Percentiles rank a stretch among this genome's conserved stretches.
Conservation (phyloP, 1,284 basidiomycete genomes). For the Xanthoconium separans region DNA sequence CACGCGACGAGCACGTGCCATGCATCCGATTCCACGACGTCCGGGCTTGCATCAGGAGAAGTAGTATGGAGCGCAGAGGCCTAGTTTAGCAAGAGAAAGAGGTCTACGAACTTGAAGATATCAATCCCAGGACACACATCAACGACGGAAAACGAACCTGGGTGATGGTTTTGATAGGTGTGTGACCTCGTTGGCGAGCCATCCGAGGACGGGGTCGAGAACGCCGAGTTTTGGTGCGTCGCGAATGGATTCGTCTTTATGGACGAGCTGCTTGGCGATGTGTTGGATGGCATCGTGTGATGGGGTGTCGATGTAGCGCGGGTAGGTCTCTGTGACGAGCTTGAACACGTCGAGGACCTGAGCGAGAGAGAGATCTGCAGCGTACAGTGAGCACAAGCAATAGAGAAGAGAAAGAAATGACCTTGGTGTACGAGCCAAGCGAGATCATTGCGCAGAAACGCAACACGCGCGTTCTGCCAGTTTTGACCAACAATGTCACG, state of each 20-base stretch:
- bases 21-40: slow-evolving; percentile 44
- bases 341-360: slow-evolving; percentile 73
- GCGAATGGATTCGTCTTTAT: slow-evolving; percentile 48
- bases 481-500: slow-evolving; percentile 49
- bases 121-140: slow-evolving; percentile 6
- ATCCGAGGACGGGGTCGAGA: slow-evolving; percentile 67
- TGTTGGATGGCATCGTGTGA: slow-evolving; percentile 72
- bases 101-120: slow-evolving; percentile 52
- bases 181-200: slow-evolving; percentile 67
- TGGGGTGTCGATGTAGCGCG: slow-evolving; percentile 70
- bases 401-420: slow-evolving; percentile 29
- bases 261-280: slow-evolving; percentile 62
- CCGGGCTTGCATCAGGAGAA: slow-evolving; percentile 43
- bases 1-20: slow-evolving; percentile 50
- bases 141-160: slow-evolving; percentile 40
- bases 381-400: slow-evolving; percentile 1
- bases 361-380: slow-evolving; percentile 58
- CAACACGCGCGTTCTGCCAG: slow-evolving; percentile 56
- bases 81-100: slow-evolving; percentile 78
- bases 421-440: slow-evolving; percentile 60
- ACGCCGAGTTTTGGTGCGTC: slow-evolving; percentile 50
- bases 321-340: slow-evolving; percentile 71
- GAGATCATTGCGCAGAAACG: slow-evolving; percentile 63
- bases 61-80: slow-evolving; percentile 61
- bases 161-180: slow-evolving; percentile 49